Base-by-base conservation (phyloP, 768 basidiomycete genomes). In the Cystofilobasidium ferigula region DNA sequence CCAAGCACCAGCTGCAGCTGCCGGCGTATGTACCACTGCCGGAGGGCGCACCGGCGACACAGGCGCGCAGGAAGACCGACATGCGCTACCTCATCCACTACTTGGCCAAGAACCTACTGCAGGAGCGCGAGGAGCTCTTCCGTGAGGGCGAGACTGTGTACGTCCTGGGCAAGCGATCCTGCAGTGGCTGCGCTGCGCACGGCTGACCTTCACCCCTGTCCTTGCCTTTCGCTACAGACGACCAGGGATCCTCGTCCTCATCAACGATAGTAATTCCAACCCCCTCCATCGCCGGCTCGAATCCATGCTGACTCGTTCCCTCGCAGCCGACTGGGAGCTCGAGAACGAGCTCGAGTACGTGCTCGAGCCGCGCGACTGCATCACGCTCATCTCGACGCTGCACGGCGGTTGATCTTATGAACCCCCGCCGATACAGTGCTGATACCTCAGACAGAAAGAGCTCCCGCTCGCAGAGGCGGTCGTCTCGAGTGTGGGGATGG, bases 351-450 rank as follows among this genome's bases (percentile, higher is more conserved):
- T 89, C 26, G 85, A 87, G 8, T 95, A 94, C 74, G 79, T 78
- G 69, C 77, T 98, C 64, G 78, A 86, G 74, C 78, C 84, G 36
- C 80, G 82, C 0, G 95, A 99, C 74, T 89, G 93, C 77, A 82
- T 98, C 69, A 89, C 97, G 20, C 94, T 99, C 75, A 98, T 99
- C 68, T 94, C 90, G 26, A 97, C 93, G 0, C 77, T 98, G 57
- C 94, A 98, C 72, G 94, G 94, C 2, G 91, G 92, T 62, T 94
- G 63, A 64, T 42, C 10, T 18, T 2, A 61, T 43, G 43, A 32
- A 38, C 10, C 58, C 8, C 26, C 26, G n/a, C n/a, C n/a, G n/a
- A n/a, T n/a, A n/a, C n/a, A n/a, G 8, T 32, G 32, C 45, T 14
- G 22, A 18, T 20, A 14, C 12, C 12, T 7, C 13, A 24, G 34